Base-by-base conservation (phyloP, 1,284 basidiomycete genomes). In the Trametes polyzona region DNA sequence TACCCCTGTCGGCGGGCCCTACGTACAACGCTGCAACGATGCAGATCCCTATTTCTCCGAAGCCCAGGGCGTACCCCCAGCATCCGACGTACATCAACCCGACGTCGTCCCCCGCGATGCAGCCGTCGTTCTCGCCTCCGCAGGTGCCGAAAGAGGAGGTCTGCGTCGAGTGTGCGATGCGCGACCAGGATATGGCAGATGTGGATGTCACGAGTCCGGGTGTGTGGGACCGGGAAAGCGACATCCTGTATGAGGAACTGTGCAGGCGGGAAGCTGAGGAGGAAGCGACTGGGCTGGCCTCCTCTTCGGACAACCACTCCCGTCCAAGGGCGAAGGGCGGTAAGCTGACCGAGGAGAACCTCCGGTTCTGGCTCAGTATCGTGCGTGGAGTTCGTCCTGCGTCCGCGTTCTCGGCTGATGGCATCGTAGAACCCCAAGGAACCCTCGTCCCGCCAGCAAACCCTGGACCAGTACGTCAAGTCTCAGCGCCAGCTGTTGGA, bases 91-190 rank as follows among this genome's bases (percentile, higher is more conserved):
- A 86, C 62, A 84, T 90, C 65, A 88, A 81, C 3, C 84, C 87
- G 35, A 74, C 81, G 7, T 68, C 82, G 1, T 80, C 81, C 16
- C 81, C 78, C 49, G 78, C 84, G 50, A 77, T 86, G 50, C 84
- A 85, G 55, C 81, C 86, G 14, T 76, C 84, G 21, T 83, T 83
- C 66, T 77, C 81, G 11, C 80, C 83, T 30, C 76, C 79, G 40
- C 75, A 72, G 65, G 76, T 67, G 50, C 80, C 75, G 19, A 84
- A 80, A 61, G 88, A 90, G 66, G 95, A 98, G 72, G 79, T 98
- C 40, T 99, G 96, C 68, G 81, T 98, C 46, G 96, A 99, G 76
- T 99, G 96, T 73, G 93, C 97, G 68, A 99, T 99, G 96, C 89
- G 96, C 40, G 96, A 99, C 76, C 88, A 96, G 69, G 96, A 99